phyloP scores from a whole-genome alignment of 2,329 filamentous ascomycete genomes.

The Penicillium italicum region DNA sequence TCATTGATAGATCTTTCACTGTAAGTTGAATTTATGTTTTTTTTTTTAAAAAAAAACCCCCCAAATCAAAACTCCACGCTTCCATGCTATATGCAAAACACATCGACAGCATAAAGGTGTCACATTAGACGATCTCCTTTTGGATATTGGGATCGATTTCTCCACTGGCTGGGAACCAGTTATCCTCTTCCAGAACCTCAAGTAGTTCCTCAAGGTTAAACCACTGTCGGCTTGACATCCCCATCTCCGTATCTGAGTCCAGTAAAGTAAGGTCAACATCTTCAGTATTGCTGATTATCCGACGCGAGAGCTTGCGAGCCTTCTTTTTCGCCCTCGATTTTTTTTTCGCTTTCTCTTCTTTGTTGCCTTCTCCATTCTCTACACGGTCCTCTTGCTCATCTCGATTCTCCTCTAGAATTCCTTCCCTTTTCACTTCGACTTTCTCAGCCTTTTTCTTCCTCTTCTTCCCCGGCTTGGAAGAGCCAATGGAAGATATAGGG shows the following conservation, averaged over 20 bases:
- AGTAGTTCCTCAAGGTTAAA: conserved; percentile 7
- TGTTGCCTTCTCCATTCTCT: neutral
- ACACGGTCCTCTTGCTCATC: neutral
- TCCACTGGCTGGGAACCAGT: conserved; percentile 39
- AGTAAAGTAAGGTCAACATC: conserved; percentile 5
- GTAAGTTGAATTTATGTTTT: neutral
- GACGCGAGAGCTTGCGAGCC: neutral
- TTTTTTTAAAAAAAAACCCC: neutral
- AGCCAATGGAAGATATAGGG: neutral
- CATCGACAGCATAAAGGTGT: neutral
- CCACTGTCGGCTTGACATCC: neutral
- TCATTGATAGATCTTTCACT: neutral
- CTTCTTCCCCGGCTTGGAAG: neutral
- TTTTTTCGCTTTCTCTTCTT: neutral
- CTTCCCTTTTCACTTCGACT: neutral
- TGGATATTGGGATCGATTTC: conserved; percentile 32
- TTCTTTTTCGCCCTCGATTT: neutral
- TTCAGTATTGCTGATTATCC: conserved; percentile 4
- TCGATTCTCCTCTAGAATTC: neutral
- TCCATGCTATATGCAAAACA: conserved; percentile 2
- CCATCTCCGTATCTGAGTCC: neutral
- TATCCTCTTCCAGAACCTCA: conserved; percentile 33
- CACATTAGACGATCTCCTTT: conserved; percentile 11
- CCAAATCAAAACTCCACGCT: neutral
- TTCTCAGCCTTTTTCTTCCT: neutral